Base-by-base conservation (phyloP, 1,284 basidiomycete genomes). In the Phlebopus sp. region DNA sequence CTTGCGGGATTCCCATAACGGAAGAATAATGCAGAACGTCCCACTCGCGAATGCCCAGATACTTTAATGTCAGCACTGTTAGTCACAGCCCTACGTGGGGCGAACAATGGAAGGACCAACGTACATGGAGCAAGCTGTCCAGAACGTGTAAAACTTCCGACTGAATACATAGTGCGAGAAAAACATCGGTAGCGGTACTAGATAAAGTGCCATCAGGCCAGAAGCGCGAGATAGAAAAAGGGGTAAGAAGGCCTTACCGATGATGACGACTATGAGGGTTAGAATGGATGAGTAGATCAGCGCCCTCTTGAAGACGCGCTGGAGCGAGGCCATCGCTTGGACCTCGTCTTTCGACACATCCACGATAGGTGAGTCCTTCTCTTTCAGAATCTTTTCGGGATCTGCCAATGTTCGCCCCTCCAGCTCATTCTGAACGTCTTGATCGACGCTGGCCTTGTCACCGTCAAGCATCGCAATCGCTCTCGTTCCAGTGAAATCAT, bases 121-220 rank as follows among this genome's bases (percentile, higher is more conserved):
- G 27, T 50, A 76, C 74, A 79, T 76, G 15, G 72, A 70, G 30
- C 74, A 70, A 1, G 71, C 70, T 30, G 75, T 67, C 78, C 77
- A 80, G 55, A 76, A 76, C n/a, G 63, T 69, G 57, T 72, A 78
- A 59, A 79, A 80, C 15, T 54, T 56, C 42, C 66, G 61, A 49
- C 72, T 76, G 54, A 77, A 78, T 4, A 79, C 60, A 52, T 79
- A 80, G 47, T 71, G 69, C 29, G 72, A 71, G 60, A 77, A 76
- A 59, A 76, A 78, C 72, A 78, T 73, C 5, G 78, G 77, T 5
- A 79, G 54, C 0, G 78, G 77, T 0, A 78, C 72, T 75, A 42
- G 25, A 43, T 42, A 25, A 31, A 48, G 44, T 43, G 18, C 29
- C 23, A 42, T 46, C 41, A 48, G 9, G 17, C 4, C 18, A 18